Conservation (phyloP, 495 filamentous ascomycete genomes). For the Usnea hakonensis region DNA sequence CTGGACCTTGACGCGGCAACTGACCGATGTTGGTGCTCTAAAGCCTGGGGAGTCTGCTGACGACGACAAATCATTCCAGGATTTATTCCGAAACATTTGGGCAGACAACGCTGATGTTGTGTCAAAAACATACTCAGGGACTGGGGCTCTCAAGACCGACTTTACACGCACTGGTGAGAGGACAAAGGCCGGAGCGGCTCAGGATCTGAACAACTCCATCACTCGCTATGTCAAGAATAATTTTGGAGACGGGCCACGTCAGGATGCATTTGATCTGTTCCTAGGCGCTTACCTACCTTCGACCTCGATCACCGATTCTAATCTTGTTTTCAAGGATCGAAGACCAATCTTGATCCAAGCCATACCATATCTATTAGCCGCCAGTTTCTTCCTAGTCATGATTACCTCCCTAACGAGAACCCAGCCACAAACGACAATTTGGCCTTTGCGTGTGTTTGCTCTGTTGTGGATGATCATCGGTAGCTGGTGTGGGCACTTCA, state of each 20-base stretch:
- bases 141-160: conserved; percentile 93
- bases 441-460: conserved; percentile 71
- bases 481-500: conserved; percentile 63
- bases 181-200: conserved; percentile 70
- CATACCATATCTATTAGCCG: conserved; percentile 81
- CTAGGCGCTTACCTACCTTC: conserved; percentile 73
- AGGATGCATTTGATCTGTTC: conserved; percentile 94
- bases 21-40: conserved; percentile 73
- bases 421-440: conserved; percentile 57
- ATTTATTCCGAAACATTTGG: conserved; percentile 91
- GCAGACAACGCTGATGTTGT: conserved; percentile 97
- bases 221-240: conserved; percentile 85
- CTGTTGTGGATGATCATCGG: conserved; percentile 64
- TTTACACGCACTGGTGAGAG: conserved; percentile 84
- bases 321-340: conserved; percentile 73
- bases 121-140: conserved; percentile 84
- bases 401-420: conserved; percentile 66
- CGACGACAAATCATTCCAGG: conserved; percentile 70
- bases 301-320: conserved; percentile 52
- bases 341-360: conserved; percentile 78
- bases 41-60: conserved; percentile 58
- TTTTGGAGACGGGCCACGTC: conserved; percentile 82
- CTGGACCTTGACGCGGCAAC: conserved; percentile 76
- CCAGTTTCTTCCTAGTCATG: conserved; percentile 79
- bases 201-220: conserved; percentile 74